Percentiles rank a stretch among this genome's conserved stretches.
Conservation (phyloP, 352 stramenopile species). For the Phytophthora boehmeriae region DNA sequence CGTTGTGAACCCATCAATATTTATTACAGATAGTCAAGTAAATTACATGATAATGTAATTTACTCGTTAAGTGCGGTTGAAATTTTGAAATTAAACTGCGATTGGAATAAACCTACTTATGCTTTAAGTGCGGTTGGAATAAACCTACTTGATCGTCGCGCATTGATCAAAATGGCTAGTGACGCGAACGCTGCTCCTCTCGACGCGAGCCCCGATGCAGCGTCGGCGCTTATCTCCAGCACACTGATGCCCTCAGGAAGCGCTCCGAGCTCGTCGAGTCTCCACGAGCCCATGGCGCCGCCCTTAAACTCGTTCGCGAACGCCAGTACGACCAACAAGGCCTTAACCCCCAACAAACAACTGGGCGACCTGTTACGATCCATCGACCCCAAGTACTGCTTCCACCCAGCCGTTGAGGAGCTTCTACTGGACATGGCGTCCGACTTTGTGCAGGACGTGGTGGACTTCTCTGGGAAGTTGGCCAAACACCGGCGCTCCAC, state of each 20-base stretch:
- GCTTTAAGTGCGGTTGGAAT: too few species aligned
- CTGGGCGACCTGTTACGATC: conserved; percentile 68
- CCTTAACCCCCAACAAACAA: conserved; percentile 73
- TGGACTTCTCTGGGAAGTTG: conserved; percentile 65
- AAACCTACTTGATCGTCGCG: too few species aligned
- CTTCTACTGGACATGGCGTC: conserved; percentile 82
- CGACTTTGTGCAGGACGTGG: conserved; percentile 81
- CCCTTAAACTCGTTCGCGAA: conserved; percentile 47
- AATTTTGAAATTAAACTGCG: too few species aligned
- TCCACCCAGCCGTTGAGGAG: conserved; percentile 83
- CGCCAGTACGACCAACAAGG: conserved; percentile 48
- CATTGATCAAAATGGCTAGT: conserved; percentile 28
- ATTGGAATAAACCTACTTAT: too few species aligned
- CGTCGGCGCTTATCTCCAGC: conserved; percentile 19
- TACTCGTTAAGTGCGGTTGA: too few species aligned
- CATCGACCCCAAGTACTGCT: conserved; percentile 74
- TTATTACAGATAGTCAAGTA: too few species aligned
- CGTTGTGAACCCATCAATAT: too few species aligned
- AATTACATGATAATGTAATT: too few species aligned
- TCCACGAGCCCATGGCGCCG: conserved; percentile 33
- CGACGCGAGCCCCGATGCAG: conserved; percentile 12
- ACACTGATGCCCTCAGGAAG: conserved; percentile 13
- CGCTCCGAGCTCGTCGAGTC: conserved; percentile 8
- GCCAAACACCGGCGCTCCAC: conserved; percentile 82
- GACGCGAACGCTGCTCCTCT: conserved; percentile 22